phyloP scores from a whole-genome alignment of 805 yeast genomes.

The Lipomyces yamadae region DNA sequence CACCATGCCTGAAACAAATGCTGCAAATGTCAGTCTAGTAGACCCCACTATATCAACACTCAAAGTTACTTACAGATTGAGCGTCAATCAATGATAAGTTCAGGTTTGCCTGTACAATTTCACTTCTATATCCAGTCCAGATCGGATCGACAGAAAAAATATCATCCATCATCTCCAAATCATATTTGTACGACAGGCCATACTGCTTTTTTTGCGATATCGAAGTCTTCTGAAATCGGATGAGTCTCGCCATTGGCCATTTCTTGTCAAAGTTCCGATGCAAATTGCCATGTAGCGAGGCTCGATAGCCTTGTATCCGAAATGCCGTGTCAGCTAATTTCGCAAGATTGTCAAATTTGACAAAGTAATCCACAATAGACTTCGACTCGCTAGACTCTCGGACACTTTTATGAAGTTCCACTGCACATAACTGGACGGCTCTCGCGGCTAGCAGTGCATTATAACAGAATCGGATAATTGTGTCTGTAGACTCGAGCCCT shows the following conservation, averaged over 20 bases:
- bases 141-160: slow-evolving; percentile 53
- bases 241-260: slow-evolving; percentile 55
- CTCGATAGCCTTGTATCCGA: slow-evolving; percentile 54
- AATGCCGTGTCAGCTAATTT: slow-evolving; percentile 47
- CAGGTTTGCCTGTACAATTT: slow-evolving; percentile 62
- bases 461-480: slow-evolving; percentile 50
- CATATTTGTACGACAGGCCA: slow-evolving; percentile 61
- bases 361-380: slow-evolving; percentile 36
- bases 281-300: slow-evolving; percentile 53
- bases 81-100: slow-evolving; percentile 67
- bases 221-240: slow-evolving; percentile 59
- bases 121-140: slow-evolving; percentile 58
- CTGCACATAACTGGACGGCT: slow-evolving; percentile 75
- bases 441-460: slow-evolving; percentile 65
- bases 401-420: slow-evolving; percentile 64
- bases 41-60: not conserved
- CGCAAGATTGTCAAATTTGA: slow-evolving; percentile 39
- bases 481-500: slow-evolving; percentile 27
- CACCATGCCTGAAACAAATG: slow-evolving; percentile 76
- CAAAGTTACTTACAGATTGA: slow-evolving; percentile 52
- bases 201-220: slow-evolving; percentile 52
- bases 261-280: slow-evolving; percentile 53
- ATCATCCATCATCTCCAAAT: slow-evolving; percentile 65
- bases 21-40: slow-evolving; percentile 7
- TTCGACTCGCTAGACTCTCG: slow-evolving; percentile 42